Base-by-base conservation (phyloP, 164 flowering plant species). In the Annona squamosa region DNA sequence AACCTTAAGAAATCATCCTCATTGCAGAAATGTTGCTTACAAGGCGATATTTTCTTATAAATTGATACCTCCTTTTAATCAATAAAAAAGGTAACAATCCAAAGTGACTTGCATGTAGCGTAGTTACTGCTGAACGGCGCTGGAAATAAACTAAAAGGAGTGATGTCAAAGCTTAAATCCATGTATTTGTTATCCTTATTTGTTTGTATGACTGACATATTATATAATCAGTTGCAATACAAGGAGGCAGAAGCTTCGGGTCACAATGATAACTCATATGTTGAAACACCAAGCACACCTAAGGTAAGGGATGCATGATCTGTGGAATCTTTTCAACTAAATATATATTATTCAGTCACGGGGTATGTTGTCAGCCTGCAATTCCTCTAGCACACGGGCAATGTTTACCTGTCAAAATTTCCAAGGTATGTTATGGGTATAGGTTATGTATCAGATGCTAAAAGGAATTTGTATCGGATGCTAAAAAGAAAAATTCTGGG, bases 191-290 rank as follows among this genome's bases (percentile, higher is more conserved):
- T 1, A 52, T 16, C 59, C 59, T 52, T 9, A 52, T 52, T 52
- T 3, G 3, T 52, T 10, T 52, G 2, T 52, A 46, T 68, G 72
- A 68, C 46, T 48, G 47, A 2, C 45, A 12, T 73, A 42, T 68
- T 57, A 57, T 47, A 41, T 71, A 18, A 59, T 61, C 83, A 94
- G 98, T 73, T 94, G 81, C 97, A 94, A 79, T 81, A 89, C 65
- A 92, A 90, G 85, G 97, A 92, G 80, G 93, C 94, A 52, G 98
- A 94, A 77, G 89, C 93, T 70, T 86, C 93, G 57, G 87, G 93
- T 68, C 84, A 81, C 59, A 89, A 88, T 72, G 97, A 94, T 17
- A 81, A 84, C 79, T 79, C 94, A 61, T 90, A 86, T 79, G 65
- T 81, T 73, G 97, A 94, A 67, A 82, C 90, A 65, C 95, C 93